Conservation (phyloP, 306 rosid genomes). For the Acmispon strigosus region DNA sequence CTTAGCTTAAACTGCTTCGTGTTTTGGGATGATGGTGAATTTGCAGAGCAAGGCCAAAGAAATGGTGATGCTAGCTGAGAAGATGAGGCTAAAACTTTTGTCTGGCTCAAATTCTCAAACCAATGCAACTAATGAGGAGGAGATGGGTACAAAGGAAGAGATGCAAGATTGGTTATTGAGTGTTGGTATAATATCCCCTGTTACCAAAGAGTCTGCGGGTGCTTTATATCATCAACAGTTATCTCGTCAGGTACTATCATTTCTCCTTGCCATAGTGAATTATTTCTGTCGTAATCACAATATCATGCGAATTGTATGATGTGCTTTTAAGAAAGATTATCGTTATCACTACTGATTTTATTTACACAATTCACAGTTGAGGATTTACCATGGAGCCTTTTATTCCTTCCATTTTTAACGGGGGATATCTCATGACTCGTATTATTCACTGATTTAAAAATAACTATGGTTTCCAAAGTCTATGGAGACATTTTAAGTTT, state of each 20-base stretch:
- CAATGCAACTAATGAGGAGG: conserved; percentile 55
- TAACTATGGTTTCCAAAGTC: not conserved
- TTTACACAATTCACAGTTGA: not conserved
- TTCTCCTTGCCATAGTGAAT: not conserved
- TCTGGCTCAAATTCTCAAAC: conserved; percentile 65
- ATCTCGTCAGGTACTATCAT: conserved; percentile 76
- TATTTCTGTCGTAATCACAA: not conserved
- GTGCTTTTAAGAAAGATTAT: not conserved
- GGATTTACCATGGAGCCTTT: not conserved
- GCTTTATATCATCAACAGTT: conserved; percentile 91
- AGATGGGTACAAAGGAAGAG: conserved; percentile 91
- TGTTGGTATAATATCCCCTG: conserved; percentile 92
- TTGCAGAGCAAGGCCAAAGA: conserved; percentile 96
- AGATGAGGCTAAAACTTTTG: conserved; percentile 86
- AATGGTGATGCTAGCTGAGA: conserved; percentile 98
- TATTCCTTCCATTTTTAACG: not conserved
- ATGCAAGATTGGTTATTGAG: conserved; percentile 94
- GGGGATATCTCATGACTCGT: not conserved
- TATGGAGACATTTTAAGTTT: not conserved
- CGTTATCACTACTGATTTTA: not conserved
- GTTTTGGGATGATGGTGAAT: conserved; percentile 22
- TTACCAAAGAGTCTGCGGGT: conserved; percentile 97
- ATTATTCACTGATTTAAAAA: not conserved
- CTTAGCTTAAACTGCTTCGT: not conserved
- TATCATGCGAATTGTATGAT: conserved; percentile 3